These are phyloP conservation scores for Erodium texanum DNA, from an alignment of 441 rosid species.

Conservation along the genomic window DNA sequence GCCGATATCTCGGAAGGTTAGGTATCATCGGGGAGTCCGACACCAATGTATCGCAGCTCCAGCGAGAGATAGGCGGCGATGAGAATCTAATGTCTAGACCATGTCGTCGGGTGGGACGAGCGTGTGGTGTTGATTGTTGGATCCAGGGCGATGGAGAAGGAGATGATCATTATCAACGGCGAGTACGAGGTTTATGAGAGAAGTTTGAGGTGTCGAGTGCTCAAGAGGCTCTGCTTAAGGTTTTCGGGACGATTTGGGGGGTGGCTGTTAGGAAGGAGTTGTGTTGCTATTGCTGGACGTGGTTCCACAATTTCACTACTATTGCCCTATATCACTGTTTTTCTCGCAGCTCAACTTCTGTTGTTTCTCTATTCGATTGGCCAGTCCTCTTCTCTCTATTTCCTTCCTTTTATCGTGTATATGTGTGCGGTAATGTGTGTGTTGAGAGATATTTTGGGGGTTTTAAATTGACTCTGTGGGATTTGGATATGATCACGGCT, in stretches of 20 bases:
- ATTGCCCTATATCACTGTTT: no score
- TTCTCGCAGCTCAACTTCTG: no score
- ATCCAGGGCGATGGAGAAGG: slow-evolving; percentile 24
- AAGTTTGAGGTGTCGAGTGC: slow-evolving; percentile 35
- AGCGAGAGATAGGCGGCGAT: slow-evolving; percentile 35
- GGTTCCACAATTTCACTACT: no score
- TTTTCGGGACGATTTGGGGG: slow-evolving; percentile 53
- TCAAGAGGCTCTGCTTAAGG: slow-evolving; percentile 54
- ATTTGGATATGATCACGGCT: no score
- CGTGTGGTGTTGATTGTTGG: slow-evolving; percentile 40
- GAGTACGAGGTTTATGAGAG: slow-evolving; percentile 20
- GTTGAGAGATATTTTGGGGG: no score
- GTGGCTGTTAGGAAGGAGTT: slow-evolving; percentile 23
- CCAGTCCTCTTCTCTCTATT: no score
- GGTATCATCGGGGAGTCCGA: slow-evolving; percentile 40
- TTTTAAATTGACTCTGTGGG: no score
- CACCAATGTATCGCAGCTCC: slow-evolving; percentile 14
- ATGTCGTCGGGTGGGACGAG: slow-evolving; percentile 35
- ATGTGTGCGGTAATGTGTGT: no score
- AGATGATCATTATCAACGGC: slow-evolving; percentile 23
- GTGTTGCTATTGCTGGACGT: no score
- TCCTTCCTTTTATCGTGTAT: no score
- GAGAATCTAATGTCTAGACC: slow-evolving; percentile 32
- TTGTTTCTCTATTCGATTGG: no score
- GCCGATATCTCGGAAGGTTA: no score